Evolutionary conservation across 352 stramenopile species (phyloP).

Genomic region (Pythium guiyangense): DNA sequence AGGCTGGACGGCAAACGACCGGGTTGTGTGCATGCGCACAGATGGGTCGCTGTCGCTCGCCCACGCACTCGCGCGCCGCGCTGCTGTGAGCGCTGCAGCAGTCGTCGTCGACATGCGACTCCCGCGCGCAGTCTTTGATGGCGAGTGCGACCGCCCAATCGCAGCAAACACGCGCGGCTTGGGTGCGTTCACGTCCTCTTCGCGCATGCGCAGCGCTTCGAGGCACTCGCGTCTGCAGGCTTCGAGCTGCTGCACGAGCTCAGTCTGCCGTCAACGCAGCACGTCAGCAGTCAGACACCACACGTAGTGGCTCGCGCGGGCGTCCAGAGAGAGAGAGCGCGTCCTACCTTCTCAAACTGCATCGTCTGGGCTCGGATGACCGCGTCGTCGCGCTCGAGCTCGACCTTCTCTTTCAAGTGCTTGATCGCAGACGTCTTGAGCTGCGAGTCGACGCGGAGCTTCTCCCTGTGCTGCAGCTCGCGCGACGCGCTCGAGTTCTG

Average conservation of each 20-base stretch:
- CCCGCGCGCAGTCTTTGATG: background rate
- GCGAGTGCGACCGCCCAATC: constrained; percentile 6
- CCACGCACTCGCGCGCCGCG: too few relatives aligned
- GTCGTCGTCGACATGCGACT: background rate
- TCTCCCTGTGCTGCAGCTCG: constrained; percentile 52
- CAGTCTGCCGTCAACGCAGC: constrained; percentile 9
- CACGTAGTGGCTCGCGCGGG: too few relatives aligned
- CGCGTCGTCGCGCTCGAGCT: constrained; percentile 51
- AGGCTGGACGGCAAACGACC: constrained; percentile 8
- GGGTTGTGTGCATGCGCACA: too few relatives aligned
- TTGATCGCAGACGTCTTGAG: constrained; percentile 41
- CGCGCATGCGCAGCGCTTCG: constrained; percentile 55
- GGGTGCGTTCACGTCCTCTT: constrained; percentile 61
- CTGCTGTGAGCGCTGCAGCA: background rate
- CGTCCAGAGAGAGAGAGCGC: background rate
- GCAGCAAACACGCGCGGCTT: constrained; percentile 45
- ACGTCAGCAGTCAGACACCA: background rate
- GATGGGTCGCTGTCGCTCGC: too few relatives aligned
- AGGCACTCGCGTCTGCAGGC: constrained; percentile 34
- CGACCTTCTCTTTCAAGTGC: constrained; percentile 39
- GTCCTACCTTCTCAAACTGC: constrained; percentile 33
- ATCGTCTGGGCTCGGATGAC: constrained; percentile 36
- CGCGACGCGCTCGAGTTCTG: constrained; percentile 43
- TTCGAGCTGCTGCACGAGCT: constrained; percentile 30
- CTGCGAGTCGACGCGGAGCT: constrained; percentile 53